phyloP scores from a whole-genome alignment of 2,329 filamentous ascomycete genomes.

The Apiospora phragmitis region DNA sequence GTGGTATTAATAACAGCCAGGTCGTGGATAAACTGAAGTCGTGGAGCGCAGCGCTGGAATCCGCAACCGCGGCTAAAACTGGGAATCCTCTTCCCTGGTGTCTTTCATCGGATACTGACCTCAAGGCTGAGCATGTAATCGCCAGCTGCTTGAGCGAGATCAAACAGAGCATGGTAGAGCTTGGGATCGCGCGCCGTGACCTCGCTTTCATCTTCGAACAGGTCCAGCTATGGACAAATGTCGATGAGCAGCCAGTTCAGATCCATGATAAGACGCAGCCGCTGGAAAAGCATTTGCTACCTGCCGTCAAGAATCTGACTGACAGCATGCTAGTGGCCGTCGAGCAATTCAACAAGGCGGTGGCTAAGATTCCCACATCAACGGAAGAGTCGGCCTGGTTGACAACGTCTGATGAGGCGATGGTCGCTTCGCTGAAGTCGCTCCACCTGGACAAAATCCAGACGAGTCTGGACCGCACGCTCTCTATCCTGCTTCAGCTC shows the following conservation, averaged over 20 bases:
- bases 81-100: constrained; percentile 51
- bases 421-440: constrained; percentile 54
- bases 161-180: constrained; percentile 29
- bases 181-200: constrained; percentile 50
- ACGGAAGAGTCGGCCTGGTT: constrained; percentile 66
- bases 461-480: constrained; percentile 31
- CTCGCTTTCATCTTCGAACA: constrained; percentile 67
- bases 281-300: constrained; percentile 49
- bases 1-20: constrained; percentile 47
- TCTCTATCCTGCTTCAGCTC: constrained; percentile 31
- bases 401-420: constrained; percentile 52
- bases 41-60: constrained; percentile 51
- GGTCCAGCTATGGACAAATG: constrained; percentile 63
- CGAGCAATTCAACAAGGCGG: constrained; percentile 65
- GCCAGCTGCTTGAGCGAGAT: constrained; percentile 42
- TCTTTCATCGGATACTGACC: constrained; percentile 43
- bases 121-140: constrained; percentile 40
- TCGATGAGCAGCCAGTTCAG: constrained; percentile 27
- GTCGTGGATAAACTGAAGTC: constrained; percentile 47
- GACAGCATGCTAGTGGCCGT: constrained; percentile 79
- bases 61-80: constrained; percentile 39
- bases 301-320: constrained; percentile 62
- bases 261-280: constrained; percentile 18
- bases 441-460: constrained; percentile 61
- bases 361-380: constrained; percentile 55